Base-by-base conservation (phyloP, 352 stramenopile genomes). In the Phytophthora pisi region DNA sequence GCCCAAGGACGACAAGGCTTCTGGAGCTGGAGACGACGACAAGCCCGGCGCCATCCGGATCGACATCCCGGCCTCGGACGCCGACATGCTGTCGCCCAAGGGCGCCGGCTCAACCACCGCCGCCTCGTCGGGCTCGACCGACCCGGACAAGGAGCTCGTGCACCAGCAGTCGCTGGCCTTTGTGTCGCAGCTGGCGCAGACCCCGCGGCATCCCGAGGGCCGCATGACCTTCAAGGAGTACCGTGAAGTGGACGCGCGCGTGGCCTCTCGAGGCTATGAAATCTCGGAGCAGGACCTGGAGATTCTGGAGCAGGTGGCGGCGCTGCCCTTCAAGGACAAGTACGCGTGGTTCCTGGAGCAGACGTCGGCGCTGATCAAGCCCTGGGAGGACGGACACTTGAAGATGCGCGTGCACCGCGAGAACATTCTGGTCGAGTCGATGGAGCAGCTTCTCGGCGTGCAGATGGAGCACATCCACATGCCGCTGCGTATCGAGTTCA, bases 171-270 rank as follows among this genome's bases (percentile, higher is more conserved):
- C 86, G 59, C 77, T 96, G 46, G 88, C 88, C 34, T 96, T 96
- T 69, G 88, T 96, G 57, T 96, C 88, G 52, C 88, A 96, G 53
- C 57, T 94, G 40, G 88, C 86, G 18, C 84, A 94, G 67, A 95
- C 88, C 5, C 88, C 88, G 3, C 77, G 86, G 9, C 86, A 95
- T 58, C 88, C 88, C 0, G 86, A 94, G 40, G 88, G 88, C 30
- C 86, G 88, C 51, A 94, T 96, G 86, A 94, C 86, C 28, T 96
- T 96, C 61, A 94, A 94, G 63, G 88, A 96, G 56, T 94, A 95
- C 70, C 81, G 85, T 28, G 88, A 96, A 79, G 88, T 95, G 28
- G 88, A 96, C 62, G 88, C 88, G 1, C 84, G 86, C 52, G 84
- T 96, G 55, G 88, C 88, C 4, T 96, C 88, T 40, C 81, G 86